phyloP scores from a whole-genome alignment of 257 asterid genomes.

The Nicotiana paniculata region DNA sequence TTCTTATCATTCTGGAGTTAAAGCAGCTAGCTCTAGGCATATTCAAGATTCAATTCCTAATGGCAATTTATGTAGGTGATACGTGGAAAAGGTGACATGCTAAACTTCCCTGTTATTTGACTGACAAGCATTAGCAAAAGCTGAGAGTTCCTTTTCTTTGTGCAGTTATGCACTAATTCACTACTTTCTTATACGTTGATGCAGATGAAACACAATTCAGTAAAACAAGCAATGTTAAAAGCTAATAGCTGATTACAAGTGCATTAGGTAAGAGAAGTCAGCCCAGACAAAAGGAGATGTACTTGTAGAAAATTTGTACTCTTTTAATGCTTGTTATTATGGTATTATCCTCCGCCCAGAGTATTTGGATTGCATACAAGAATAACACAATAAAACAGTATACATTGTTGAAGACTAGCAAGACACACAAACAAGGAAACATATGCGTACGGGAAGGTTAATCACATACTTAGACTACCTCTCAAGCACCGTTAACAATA shows the following conservation, averaged over 20 bases:
- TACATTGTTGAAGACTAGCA: background rate
- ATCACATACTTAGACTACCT: background rate
- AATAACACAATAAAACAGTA: background rate
- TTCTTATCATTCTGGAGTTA: background rate
- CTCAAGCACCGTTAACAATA: constrained; percentile 14
- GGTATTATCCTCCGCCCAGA: constrained; percentile 7
- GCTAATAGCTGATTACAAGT: background rate
- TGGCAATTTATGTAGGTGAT: background rate
- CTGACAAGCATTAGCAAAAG: background rate
- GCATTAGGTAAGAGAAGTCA: background rate
- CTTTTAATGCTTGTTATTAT: background rate
- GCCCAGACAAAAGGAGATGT: background rate
- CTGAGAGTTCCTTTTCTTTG: background rate
- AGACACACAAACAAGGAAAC: background rate
- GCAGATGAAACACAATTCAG: constrained; percentile 1
- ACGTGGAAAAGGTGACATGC: background rate
- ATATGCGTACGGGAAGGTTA: background rate
- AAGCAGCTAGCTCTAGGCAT: background rate
- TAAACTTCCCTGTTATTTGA: background rate
- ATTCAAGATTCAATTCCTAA: background rate
- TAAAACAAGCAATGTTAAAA: background rate
- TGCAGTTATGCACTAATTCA: too few relatives aligned
- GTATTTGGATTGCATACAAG: background rate
- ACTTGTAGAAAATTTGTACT: background rate
- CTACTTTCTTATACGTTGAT: background rate